These are phyloP conservation scores for Colletotrichum sojae DNA, from an alignment of 2,329 filamentous ascomycete species.

Conservation along the genomic window DNA sequence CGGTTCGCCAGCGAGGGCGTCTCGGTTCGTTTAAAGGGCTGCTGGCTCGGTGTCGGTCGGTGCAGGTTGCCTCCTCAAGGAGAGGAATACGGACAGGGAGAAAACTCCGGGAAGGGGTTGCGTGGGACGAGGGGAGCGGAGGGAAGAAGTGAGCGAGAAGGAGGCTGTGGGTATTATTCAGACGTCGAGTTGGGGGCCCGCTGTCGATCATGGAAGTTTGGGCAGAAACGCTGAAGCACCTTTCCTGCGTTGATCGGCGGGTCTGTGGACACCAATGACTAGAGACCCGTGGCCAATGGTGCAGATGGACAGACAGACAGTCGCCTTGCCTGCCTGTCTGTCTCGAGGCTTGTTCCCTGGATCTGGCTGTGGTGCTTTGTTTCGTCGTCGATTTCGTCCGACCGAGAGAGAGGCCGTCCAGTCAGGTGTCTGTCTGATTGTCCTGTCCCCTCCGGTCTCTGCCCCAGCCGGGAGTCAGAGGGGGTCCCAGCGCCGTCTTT, in stretches of 20 bases:
- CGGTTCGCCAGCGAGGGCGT: constrained; percentile 12
- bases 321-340: background rate
- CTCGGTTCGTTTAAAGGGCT: constrained; percentile 33
- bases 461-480: constrained; percentile 29
- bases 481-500: background rate
- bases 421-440: constrained; percentile 26
- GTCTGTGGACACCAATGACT: constrained; percentile 18
- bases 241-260: constrained; percentile 12
- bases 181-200: constrained; percentile 34
- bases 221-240: background rate
- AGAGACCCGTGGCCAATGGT: no score
- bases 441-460: background rate
- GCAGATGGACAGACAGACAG: background rate
- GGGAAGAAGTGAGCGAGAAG: constrained; percentile 20
- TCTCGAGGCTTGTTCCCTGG: constrained; percentile 38
- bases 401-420: constrained; percentile 19
- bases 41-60: background rate
- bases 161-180: constrained; percentile 27
- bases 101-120: background rate
- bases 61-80: constrained; percentile 1
- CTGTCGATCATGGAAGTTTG: constrained; percentile 39
- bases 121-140: constrained; percentile 9
- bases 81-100: background rate
- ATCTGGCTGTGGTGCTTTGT: constrained; percentile 23
- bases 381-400: constrained; percentile 39